These are phyloP conservation scores for Saccharomyces eubayanus DNA, from an alignment of 805 yeast species.

Conservation along the genomic window DNA sequence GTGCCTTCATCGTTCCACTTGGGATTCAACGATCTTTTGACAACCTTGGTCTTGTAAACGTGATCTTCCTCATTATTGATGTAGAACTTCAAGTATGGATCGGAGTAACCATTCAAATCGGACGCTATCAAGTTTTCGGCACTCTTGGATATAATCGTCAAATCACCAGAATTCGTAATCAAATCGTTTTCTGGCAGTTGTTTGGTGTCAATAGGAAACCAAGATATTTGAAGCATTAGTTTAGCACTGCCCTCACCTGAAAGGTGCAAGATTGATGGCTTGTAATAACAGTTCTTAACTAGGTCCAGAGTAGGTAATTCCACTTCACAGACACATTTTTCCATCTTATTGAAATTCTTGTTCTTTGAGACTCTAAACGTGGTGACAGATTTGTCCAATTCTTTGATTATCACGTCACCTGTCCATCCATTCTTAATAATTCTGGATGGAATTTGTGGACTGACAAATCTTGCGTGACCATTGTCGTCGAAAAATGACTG, in stretches of 20 bases:
- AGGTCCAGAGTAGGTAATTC: conserved; percentile 60
- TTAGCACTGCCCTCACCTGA: conserved; percentile 45
- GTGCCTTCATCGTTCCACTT: conserved; percentile 68
- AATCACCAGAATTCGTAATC: conserved; percentile 63
- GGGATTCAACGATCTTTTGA: conserved; percentile 87
- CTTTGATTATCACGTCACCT: conserved; percentile 70
- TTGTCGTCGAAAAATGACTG: conserved; percentile 72
- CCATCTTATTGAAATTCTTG: conserved; percentile 44
- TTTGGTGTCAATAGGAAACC: conserved; percentile 64
- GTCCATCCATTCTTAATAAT: conserved; percentile 38
- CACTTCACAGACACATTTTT: conserved; percentile 52
- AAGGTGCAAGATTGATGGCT: conserved; percentile 50
- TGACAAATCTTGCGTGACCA: conserved; percentile 54
- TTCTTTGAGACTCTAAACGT: conserved; percentile 56
- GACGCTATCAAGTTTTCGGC: conserved; percentile 72
- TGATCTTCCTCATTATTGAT: conserved; percentile 52
- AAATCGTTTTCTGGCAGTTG: conserved; percentile 67
- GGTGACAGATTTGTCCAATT: conserved; percentile 64
- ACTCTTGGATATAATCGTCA: conserved; percentile 50
- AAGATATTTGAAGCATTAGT: conserved; percentile 55
- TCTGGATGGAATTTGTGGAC: conserved; percentile 40
- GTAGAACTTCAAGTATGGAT: conserved; percentile 72
- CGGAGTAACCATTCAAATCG: conserved; percentile 89
- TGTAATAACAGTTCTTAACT: conserved; percentile 53
- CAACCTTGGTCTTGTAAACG: conserved; percentile 65